Conservation (phyloP, 2,329 filamentous ascomycete species). For the Cercospora janseana region DNA sequence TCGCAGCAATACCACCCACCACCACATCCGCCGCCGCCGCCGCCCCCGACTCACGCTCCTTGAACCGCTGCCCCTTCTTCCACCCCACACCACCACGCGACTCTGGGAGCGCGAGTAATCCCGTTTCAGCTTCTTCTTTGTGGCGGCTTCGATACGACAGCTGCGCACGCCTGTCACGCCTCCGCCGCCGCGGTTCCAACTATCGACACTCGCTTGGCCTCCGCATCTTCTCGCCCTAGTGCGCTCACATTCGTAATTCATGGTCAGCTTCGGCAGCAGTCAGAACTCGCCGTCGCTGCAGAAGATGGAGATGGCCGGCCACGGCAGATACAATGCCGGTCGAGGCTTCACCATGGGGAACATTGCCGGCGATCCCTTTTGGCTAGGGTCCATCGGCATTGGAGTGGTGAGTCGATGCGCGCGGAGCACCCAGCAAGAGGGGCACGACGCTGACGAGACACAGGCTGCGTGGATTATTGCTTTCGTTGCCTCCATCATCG, state of each 20-base stretch:
- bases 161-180: not conserved
- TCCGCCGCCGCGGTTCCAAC: slow-evolving; percentile 12
- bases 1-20: slow-evolving; percentile 4
- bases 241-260: slow-evolving; percentile 20
- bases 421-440: not conserved
- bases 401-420: slow-evolving; percentile 65
- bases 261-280: slow-evolving; percentile 32
- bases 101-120: not conserved
- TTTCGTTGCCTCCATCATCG: slow-evolving; percentile 81
- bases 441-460: slow-evolving; percentile 17
- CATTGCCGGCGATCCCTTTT: slow-evolving; percentile 94
- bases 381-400: slow-evolving; percentile 90
- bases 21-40: not conserved
- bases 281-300: slow-evolving; percentile 29
- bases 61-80: not conserved
- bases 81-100: slow-evolving; percentile 2
- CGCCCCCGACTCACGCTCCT: slow-evolving; percentile 7
- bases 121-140: not conserved
- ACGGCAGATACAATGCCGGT: slow-evolving; percentile 39
- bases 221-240: slow-evolving; percentile 9
- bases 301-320: slow-evolving; percentile 36
- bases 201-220: slow-evolving; percentile 26
- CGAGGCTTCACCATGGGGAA: slow-evolving; percentile 72
- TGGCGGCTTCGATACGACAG: slow-evolving; percentile 9
- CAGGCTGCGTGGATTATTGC: slow-evolving; percentile 94